Evolutionary conservation across 106 monocot genomes (phyloP).

Genomic region (Narthecium ossifragum): DNA sequence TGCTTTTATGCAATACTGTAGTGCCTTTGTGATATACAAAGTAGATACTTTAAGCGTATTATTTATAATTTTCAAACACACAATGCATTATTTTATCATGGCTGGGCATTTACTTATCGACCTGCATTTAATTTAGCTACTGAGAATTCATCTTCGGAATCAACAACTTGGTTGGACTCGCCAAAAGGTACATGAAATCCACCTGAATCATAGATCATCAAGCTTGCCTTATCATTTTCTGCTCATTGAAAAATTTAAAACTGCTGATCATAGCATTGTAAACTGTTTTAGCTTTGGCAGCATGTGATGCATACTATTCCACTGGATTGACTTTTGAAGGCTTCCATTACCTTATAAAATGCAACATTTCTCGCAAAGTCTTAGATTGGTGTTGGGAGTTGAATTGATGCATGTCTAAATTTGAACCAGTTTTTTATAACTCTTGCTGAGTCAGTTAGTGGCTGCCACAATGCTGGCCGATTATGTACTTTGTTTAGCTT

Average conservation of each 20-base stretch:
- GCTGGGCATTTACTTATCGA: constrained; percentile 1
- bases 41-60: neutral
- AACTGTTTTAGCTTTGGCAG: neutral
- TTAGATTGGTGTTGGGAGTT: no score
- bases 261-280: neutral
- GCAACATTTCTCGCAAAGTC: neutral
- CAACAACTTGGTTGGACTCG: constrained; percentile 79
- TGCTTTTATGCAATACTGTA: neutral
- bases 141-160: constrained; percentile 58
- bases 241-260: neutral
- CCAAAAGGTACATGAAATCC: constrained; percentile 54
- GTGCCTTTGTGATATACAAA: neutral
- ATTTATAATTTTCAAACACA: neutral
- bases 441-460: no score
- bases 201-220: neutral
- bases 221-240: neutral
- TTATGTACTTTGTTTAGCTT: no score
- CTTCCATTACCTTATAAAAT: neutral
- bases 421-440: no score
- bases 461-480: no score
- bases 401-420: no score
- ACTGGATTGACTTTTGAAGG: neutral
- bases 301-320: no score
- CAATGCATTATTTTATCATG: neutral
- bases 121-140: constrained; percentile 25